These are phyloP conservation scores for Datura wrightii DNA, from an alignment of 257 asterid genomes.

Conservation along the genomic window DNA sequence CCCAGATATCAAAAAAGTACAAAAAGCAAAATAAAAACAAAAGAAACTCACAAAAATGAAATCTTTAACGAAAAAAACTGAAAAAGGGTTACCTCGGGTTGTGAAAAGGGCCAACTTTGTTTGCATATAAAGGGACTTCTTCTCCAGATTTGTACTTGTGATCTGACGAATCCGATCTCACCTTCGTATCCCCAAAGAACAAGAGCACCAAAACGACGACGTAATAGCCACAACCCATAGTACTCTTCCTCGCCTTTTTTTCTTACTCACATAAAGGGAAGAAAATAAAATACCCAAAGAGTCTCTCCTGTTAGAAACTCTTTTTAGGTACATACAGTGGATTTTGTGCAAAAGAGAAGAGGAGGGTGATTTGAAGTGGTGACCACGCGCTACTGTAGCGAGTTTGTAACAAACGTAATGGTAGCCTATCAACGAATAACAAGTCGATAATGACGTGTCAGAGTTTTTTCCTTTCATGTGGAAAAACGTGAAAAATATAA, in stretches of 20 bases:
- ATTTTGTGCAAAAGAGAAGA: background rate
- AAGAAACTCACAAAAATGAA: background rate
- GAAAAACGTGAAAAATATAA: no score
- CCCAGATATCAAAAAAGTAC: background rate
- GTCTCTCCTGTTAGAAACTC: background rate
- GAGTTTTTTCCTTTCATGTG: background rate
- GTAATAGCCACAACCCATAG: conserved; percentile 34
- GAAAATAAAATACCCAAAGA: background rate
- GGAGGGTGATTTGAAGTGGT: background rate
- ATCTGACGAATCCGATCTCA: conserved; percentile 49
- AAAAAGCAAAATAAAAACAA: background rate
- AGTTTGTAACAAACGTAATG: background rate
- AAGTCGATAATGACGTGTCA: background rate
- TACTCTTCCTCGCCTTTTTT: conserved; percentile 17
- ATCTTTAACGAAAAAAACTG: background rate
- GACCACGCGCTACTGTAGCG: conserved; percentile 12
- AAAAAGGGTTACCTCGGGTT: conserved; percentile 47
- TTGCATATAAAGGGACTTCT: conserved; percentile 49
- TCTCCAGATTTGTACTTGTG: conserved; percentile 45
- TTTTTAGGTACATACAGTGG: conserved; percentile 11
- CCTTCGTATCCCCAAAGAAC: conserved; percentile 29
- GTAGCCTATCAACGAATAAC: background rate
- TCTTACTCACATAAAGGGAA: background rate
- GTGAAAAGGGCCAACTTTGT: conserved; percentile 55
- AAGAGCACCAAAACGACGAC: conserved; percentile 31